Conservation (phyloP, 2,329 filamentous ascomycete species). For the Xylariaceae sp. region DNA sequence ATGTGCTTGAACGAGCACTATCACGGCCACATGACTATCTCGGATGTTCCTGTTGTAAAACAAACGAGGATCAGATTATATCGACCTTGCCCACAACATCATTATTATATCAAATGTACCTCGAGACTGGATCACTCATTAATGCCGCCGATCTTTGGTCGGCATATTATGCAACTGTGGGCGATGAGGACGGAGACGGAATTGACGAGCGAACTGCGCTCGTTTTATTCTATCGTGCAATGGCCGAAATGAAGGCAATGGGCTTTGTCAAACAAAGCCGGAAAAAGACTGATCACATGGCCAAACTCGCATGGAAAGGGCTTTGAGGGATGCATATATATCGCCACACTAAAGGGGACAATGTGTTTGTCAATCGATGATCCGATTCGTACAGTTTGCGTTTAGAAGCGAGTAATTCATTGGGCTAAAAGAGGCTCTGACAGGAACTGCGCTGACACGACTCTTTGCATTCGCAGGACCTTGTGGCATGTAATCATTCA, state of each 20-base stretch:
- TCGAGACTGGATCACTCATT: conserved; percentile 76
- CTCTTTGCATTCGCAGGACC: neutral
- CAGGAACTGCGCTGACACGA: conserved; percentile 8
- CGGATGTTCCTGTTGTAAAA: conserved; percentile 71
- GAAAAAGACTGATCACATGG: conserved; percentile 91
- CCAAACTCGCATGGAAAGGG: conserved; percentile 78
- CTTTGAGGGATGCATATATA: conserved; percentile 49
- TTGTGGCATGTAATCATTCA: neutral
- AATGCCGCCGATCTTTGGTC: conserved; percentile 82
- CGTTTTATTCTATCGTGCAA: conserved; percentile 80
- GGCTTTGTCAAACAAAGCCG: conserved; percentile 88
- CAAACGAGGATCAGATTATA: conserved; percentile 54
- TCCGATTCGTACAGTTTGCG: conserved; percentile 21
- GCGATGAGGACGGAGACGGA: conserved; percentile 50
- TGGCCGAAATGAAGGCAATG: conserved; percentile 84
- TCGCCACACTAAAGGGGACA: conserved; percentile 9
- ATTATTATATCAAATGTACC: conserved; percentile 78
- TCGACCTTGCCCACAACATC: conserved; percentile 72
- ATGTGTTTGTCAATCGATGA: conserved; percentile 11
- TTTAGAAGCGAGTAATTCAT: conserved; percentile 10
- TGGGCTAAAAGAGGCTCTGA: conserved; percentile 22
- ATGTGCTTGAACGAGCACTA: conserved; percentile 73
- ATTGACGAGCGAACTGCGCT: conserved; percentile 63
- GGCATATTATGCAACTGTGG: conserved; percentile 71
- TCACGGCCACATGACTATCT: conserved; percentile 78